A percentile compares a stretch with the other conserved stretches of the same genome.
Conservation (phyloP, 495 filamentous ascomycete species). For the Penicillium roqueforti region DNA sequence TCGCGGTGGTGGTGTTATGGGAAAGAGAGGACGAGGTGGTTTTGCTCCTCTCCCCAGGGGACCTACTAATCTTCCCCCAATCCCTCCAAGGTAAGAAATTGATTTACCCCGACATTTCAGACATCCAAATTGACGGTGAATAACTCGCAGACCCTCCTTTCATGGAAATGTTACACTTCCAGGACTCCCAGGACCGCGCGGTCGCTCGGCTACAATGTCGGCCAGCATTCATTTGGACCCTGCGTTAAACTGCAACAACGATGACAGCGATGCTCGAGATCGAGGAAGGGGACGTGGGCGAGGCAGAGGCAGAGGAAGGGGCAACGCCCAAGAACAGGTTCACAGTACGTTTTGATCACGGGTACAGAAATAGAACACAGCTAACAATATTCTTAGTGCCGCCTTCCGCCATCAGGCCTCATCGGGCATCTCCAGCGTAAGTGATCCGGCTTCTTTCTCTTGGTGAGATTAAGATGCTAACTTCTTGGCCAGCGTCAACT, state of each 20-base stretch:
- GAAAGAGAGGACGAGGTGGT: constrained; percentile 14
- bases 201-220: neutral
- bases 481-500: neutral
- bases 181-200: neutral
- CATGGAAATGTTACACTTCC: neutral
- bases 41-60: neutral
- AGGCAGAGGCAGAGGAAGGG: neutral
- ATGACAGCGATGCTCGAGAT: neutral
- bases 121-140: neutral
- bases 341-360: neutral
- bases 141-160: neutral
- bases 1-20: constrained; percentile 20
- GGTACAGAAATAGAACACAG: neutral
- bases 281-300: neutral
- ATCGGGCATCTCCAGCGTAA: neutral
- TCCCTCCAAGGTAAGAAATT: neutral
- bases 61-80: neutral
- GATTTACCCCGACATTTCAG: neutral
- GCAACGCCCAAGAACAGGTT: neutral
- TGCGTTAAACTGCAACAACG: constrained; percentile 23
- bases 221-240: constrained; percentile 15
- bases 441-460: neutral
- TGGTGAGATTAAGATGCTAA: neutral
- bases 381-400: neutral
- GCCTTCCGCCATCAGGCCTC: neutral